phyloP scores from a whole-genome alignment of 169 alveolate genomes.

The Cryptosporidium felis region DNA sequence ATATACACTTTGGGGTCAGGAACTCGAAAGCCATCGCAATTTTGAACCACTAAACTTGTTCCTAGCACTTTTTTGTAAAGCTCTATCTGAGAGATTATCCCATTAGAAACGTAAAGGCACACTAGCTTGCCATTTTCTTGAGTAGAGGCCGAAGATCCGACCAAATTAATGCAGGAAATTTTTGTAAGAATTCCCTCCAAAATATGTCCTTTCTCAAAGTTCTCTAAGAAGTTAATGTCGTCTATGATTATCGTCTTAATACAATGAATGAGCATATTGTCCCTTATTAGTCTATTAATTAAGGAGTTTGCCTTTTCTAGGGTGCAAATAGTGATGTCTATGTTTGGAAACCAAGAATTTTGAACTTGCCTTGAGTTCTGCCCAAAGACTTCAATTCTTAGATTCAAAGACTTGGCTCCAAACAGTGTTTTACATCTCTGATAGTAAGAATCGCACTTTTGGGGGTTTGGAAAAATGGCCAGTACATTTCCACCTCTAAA shows the following conservation, averaged over 20 bases:
- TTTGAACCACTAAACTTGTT: neutral
- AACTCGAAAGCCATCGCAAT: neutral
- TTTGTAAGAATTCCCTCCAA: constrained; percentile 23
- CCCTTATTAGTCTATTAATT: constrained; percentile 73
- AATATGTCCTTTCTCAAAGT: neutral
- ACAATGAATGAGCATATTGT: constrained; percentile 23
- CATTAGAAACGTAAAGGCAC: constrained; percentile 29
- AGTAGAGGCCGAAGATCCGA: neutral
- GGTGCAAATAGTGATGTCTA: constrained; percentile 81
- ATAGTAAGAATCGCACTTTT: constrained; percentile 31
- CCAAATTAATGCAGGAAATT: neutral
- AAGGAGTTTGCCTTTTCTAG: constrained; percentile 81
- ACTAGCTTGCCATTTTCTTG: neutral
- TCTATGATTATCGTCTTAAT: constrained; percentile 46
- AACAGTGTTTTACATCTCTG: constrained; percentile 32
- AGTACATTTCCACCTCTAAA: constrained; percentile 36
- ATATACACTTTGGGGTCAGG: constrained; percentile 10
- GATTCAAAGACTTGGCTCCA: constrained; percentile 21
- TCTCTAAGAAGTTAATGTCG: neutral
- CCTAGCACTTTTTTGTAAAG: neutral
- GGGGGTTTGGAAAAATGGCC: constrained; percentile 14
- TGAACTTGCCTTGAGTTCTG: neutral
- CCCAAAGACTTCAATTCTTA: constrained; percentile 30
- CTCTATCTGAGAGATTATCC: neutral
- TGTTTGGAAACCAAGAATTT: constrained; percentile 44